Percentiles rank a stretch among this genome's conserved stretches.
Evolutionary conservation across 2,329 filamentous ascomycete genomes (phyloP).

Genomic region (Alternaria viburni): DNA sequence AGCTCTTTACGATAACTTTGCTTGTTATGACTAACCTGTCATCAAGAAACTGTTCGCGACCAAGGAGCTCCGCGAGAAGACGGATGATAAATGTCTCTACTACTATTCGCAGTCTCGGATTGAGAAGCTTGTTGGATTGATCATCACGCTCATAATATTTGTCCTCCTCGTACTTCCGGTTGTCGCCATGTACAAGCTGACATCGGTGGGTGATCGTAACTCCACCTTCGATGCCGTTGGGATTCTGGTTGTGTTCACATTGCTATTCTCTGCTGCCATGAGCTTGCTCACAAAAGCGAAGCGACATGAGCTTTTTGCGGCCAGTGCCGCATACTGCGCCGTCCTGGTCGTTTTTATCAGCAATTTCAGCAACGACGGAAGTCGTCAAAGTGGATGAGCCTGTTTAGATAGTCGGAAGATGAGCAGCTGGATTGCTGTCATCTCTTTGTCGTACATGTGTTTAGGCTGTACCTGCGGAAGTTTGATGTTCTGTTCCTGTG

Average conservation of each 20-base stretch:
- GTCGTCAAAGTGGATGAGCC: neutral
- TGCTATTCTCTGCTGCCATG: conserved; percentile 44
- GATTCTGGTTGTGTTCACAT: conserved; percentile 50
- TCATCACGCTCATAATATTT: conserved; percentile 50
- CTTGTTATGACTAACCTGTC: no score
- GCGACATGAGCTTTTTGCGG: conserved; percentile 46
- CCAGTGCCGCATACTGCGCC: conserved; percentile 46
- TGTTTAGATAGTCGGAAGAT: neutral
- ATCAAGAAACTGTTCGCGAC: no score
- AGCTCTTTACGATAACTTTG: no score
- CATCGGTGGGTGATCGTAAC: conserved; percentile 29
- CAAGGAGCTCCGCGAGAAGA: conserved; percentile 39
- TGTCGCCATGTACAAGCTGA: conserved; percentile 45
- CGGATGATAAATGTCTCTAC: conserved; percentile 24
- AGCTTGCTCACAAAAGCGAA: conserved; percentile 40
- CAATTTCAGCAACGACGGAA: conserved; percentile 34
- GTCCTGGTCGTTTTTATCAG: conserved; percentile 48
- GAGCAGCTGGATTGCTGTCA: neutral
- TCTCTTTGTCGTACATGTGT: neutral
- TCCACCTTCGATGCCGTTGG: conserved; percentile 48
- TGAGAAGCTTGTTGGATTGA: conserved; percentile 41
- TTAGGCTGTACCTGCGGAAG: neutral
- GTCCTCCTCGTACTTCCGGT: conserved; percentile 47
- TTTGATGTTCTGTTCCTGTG: neutral
- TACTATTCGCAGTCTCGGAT: conserved; percentile 44